phyloP scores from a whole-genome alignment of 78 protist genomes.

The Polysphondylium violaceum region DNA sequence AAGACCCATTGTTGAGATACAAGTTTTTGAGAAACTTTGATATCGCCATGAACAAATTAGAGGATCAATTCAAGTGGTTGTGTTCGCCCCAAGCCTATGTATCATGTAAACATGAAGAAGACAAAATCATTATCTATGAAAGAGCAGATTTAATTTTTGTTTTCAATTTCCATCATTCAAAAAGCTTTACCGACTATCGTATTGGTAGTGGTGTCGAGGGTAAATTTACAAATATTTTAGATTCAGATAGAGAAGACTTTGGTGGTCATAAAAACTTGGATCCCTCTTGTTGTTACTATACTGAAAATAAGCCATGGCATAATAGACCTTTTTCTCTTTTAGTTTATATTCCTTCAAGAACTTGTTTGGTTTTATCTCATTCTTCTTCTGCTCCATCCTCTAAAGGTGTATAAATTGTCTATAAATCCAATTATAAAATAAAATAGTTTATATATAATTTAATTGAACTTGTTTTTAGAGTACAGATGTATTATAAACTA shows the following conservation, averaged over 20 bases:
- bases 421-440: no score
- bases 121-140: conserved; percentile 91
- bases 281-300: conserved; percentile 4
- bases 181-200: conserved; percentile 85
- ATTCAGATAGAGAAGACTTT: conserved; percentile 74
- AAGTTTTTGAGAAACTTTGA: conserved; percentile 74
- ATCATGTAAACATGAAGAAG: conserved; percentile 87
- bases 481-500: no score
- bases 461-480: no score
- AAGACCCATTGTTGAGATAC: conserved; percentile 83
- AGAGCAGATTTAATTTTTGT: conserved; percentile 85
- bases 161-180: conserved; percentile 90
- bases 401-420: no score
- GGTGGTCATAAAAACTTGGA: conserved; percentile 58
- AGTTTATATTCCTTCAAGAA: conserved; percentile 82
- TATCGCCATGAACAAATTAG: conserved; percentile 67
- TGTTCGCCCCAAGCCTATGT: conserved; percentile 66
- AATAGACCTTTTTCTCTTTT: conserved; percentile 47
- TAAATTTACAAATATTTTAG: conserved; percentile 45
- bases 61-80: conserved; percentile 74
- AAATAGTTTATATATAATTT: no score
- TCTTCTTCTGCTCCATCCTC: no score
- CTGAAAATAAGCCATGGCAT: conserved; percentile 55
- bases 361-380: conserved; percentile 62
- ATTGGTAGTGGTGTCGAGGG: conserved; percentile 65